Base-by-base conservation (phyloP, 2,329 filamentous ascomycete species). In the Dryadomyces sulphureus region DNA sequence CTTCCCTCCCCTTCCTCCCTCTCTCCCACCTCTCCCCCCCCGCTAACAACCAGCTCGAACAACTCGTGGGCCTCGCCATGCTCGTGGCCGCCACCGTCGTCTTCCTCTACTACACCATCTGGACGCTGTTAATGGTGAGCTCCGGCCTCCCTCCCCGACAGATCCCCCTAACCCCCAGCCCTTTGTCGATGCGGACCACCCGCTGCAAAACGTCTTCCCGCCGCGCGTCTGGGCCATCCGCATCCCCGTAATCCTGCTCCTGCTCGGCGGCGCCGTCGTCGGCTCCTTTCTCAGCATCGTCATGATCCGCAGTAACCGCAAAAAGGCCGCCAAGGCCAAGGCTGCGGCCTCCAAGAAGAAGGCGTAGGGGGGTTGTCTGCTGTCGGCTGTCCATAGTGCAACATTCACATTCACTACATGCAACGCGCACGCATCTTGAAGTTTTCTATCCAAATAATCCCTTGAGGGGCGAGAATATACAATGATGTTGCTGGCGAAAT, bases 171-270 rank as follows among this genome's bases (percentile, higher is more conserved):
- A 36, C 25, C 6, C 1, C 4, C 45, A 98, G 92, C 92, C 92
- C 62, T 98, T 98, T 65, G 92, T 98, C 65, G 92, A 98, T 65
- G 77, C 84, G 48, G 86, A 87, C 62, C 92, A 98, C 65, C 81
- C 87, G 48, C 81, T 96, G 49, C 92, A 98, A 62, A 83, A 83
- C 62, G 75, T 96, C 69, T 98, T 98, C 70, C 92, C 87, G 51
- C 90, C 90, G 41, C 89, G 92, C 63, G 89, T 94, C 62, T 98
- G 92, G 92, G 92, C 92, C 50, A 94, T 98, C 62, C 89, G 92
- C 63, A 92, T 98, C 59, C 92, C 92, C 56, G 90, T 98, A 57
- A 94, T 98, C 62, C 80, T 98, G 55, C 82, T 95, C 52, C 79
- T 98, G 41, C 73, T 98, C 54, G 89, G 83, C 53, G 89, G 82